phyloP scores from a whole-genome alignment of 2,329 filamentous ascomycete genomes.

The Penicillium sp. region DNA sequence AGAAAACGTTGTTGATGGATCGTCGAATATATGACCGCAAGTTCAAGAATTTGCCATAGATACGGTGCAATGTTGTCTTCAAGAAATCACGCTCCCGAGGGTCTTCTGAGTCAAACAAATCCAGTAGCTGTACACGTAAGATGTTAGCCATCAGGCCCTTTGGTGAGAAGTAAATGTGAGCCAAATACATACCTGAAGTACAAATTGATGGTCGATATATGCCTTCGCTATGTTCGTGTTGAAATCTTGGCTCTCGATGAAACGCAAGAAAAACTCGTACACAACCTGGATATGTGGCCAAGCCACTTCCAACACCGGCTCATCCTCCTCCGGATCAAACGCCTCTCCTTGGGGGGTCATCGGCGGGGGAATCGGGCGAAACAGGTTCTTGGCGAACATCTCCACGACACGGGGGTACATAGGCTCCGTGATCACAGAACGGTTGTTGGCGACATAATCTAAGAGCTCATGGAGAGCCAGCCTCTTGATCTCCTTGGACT shows the following conservation, averaged over 20 bases:
- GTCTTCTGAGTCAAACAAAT: constrained; percentile 97
- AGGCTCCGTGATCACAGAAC: constrained; percentile 95
- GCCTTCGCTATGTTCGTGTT: constrained; percentile 99
- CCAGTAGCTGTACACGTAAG: constrained; percentile 65
- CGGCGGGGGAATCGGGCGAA: constrained; percentile 92
- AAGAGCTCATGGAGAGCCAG: constrained; percentile 92
- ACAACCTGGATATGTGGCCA: constrained; percentile 99
- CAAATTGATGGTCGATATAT: constrained; percentile 97
- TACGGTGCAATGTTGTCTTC: constrained; percentile 95
- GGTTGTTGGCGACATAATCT: constrained; percentile 97
- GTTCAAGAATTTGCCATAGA: constrained; percentile 99
- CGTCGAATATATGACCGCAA: constrained; percentile 93
- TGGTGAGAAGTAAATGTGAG: neutral
- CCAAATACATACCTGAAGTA: constrained; percentile 63
- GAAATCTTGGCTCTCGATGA: constrained; percentile 99
- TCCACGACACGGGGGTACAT: constrained; percentile 99
- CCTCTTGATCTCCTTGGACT: constrained; percentile 99
- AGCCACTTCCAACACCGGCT: constrained; percentile 94
- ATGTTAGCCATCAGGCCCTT: constrained; percentile 8
- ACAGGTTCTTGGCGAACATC: constrained; percentile 99
- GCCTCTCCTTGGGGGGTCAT: constrained; percentile 98
- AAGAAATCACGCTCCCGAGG: constrained; percentile 94
- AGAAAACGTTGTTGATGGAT: constrained; percentile 99
- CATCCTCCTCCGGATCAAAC: constrained; percentile 97
- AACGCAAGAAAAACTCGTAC: constrained; percentile 97